A percentile compares a stretch with the other conserved stretches of the same genome.
Conservation (phyloP, 2,329 filamentous ascomycete species). For the Rutstroemia sp. region DNA sequence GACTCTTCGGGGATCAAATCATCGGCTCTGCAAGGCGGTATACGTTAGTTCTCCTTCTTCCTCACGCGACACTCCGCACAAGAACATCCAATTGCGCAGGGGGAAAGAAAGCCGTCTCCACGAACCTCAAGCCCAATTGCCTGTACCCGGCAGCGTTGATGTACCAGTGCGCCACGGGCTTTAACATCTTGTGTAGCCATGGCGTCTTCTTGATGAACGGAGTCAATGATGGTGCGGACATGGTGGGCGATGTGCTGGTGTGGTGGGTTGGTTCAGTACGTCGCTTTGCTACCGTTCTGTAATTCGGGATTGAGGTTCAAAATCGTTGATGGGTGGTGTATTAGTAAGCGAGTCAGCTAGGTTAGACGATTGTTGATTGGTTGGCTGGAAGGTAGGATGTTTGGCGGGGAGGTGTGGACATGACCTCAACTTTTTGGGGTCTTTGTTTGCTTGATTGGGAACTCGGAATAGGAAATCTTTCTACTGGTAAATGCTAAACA, state of each 20-base stretch:
- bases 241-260: slow-evolving; percentile 18
- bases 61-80: background rate
- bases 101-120: no score
- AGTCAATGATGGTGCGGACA: slow-evolving; percentile 49
- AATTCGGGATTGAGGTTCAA: background rate
- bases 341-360: background rate
- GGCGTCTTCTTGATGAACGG: slow-evolving; percentile 76
- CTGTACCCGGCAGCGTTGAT: slow-evolving; percentile 83
- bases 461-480: no score
- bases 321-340: background rate
- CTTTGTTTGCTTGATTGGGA: no score
- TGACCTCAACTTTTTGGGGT: no score
- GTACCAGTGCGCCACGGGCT: slow-evolving; percentile 85
- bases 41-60: slow-evolving; percentile 14
- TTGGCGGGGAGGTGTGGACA: background rate
- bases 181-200: slow-evolving; percentile 73
- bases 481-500: no score
- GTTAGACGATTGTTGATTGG: background rate
- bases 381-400: background rate
- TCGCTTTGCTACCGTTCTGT: background rate
- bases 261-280: background rate
- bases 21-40: slow-evolving; percentile 60
- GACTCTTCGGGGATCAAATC: slow-evolving; percentile 92
- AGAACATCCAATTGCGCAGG: no score
- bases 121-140: slow-evolving; percentile 82